Evolutionary conservation across 331 rosid genomes (phyloP).

Genomic region (Malus hybrid): DNA sequence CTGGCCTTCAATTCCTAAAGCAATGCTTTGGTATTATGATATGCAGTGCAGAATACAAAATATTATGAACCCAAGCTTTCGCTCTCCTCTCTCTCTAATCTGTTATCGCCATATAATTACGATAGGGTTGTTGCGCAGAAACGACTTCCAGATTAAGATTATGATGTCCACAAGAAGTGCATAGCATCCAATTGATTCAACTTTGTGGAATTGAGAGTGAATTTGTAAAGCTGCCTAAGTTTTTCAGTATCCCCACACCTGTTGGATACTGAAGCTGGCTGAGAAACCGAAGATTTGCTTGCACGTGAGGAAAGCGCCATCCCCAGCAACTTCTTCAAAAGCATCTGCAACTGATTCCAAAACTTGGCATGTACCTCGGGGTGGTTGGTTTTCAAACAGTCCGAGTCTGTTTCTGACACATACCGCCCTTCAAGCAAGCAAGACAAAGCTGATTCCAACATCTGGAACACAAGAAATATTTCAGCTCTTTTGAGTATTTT

Average conservation of each 20-base stretch:
- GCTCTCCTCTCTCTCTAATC: no score
- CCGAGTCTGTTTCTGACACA: constrained; percentile 33
- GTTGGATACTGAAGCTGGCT: constrained; percentile 34
- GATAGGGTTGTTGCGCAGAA: no score
- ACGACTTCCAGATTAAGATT: not conserved
- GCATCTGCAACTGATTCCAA: constrained; percentile 74
- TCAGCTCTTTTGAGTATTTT: no score
- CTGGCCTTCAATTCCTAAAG: no score
- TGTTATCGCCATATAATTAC: no score
- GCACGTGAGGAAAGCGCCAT: constrained; percentile 37
- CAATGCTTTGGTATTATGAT: no score
- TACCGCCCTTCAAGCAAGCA: constrained; percentile 84
- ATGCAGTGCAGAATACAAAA: no score
- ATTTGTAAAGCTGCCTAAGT: constrained; percentile 81
- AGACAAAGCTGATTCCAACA: constrained; percentile 71
- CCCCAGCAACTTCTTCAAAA: constrained; percentile 79
- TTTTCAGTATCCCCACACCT: constrained; percentile 56
- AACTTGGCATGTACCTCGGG: constrained; percentile 64
- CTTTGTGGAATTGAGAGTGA: constrained; percentile 51
- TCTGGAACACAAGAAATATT: constrained; percentile 29
- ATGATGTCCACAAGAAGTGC: constrained; percentile 64
- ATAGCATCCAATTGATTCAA: constrained; percentile 53
- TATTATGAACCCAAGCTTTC: no score
- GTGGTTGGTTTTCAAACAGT: constrained; percentile 29
- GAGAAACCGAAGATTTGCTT: constrained; percentile 36